Base-by-base conservation (phyloP, 2,329 filamentous ascomycete genomes). In the Xylaria sp. region DNA sequence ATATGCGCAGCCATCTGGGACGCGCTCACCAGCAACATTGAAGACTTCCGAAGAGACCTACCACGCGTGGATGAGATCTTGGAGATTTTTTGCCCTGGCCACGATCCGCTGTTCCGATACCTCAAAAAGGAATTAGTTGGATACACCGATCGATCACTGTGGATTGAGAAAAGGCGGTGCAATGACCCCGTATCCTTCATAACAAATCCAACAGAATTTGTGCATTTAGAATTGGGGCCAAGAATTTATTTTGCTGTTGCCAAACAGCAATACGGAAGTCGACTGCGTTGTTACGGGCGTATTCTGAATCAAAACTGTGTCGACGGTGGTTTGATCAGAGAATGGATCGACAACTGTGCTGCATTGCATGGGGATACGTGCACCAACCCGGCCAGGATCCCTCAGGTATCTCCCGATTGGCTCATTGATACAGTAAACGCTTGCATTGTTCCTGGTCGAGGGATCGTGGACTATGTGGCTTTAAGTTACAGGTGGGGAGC, bases 401-500 rank as follows among this genome's bases (percentile, higher is more conserved):
- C 15, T n/a, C 50, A 9, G 1, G 13, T 37, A 46, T 28, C 23
- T n/a, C 60, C 60, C 2, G 15, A 28, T 28, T 48, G 50, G 50
- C 32, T 63, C n/a, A 55, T 63, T 15, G 60, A 63, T 37, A 28
- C 28, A 18, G 3, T 15, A 7, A 18, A 48, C 7, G 15, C 52
- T 6, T 55, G 60, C 25, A 25, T 63, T 18, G 23, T 55, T 7
- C 15, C 51, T 2, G 60, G 60, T 8, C 18, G 12, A 28, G 37
- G 39, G 13, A 39, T 39, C 20, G 20, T 15, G 5, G 20, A 39
- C 13, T 63, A 54, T 15, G 37, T 55, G 6, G 37, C 50, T 13
- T 13, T 55, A 10, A 63, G 60, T 37, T 63, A 63, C 23, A 46
- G 23, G 41, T 63, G 39, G 34, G 60, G 60, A 28, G 37, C 54